Base-by-base conservation (phyloP, 2,329 filamentous ascomycete genomes). In the Fusarium circinatum region DNA sequence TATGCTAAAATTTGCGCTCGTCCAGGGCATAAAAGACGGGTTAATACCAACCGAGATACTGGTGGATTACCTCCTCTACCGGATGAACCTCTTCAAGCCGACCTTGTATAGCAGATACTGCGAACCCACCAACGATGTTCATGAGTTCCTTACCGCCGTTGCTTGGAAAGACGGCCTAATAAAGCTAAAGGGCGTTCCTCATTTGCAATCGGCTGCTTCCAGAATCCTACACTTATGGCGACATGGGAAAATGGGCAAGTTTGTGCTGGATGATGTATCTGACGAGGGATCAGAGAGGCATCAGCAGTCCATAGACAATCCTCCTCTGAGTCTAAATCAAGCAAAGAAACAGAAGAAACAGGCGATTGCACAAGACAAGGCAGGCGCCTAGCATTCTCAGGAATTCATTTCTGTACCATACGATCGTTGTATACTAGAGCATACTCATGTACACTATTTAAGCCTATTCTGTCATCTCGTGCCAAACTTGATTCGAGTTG, bases 1-100 rank as follows among this genome's bases (percentile, higher is more conserved):
- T 51, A 99, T 99, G 96, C 86, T 99, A 71, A 98, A 98, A 83
- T 89, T 99, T n/a, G 93, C 95, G 5, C 89, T 98, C 2, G 95
- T 94, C 58, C 94, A 96, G 26, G 94, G 93, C 81, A 94, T 99
- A 62, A 97, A 97, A 81, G 94, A 98, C 80, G 93, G 93, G 0
- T 88, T 98, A 42, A 91, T 99, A 60, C 88, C 92, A 4, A 88
- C 92, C 22, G 89, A 93, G 66, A 93, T 93, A 30, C 84, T 98
- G 17, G 95, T 93, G 39, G 96, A 99, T 80, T 99, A 98, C 81
- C 87, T 98, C 26, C 89, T 99, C 13, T 98, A 90, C 83, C 91
- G 91, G 62, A 86, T 98, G 65, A 99, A 99, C 80, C 83, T 87
- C 42, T 84, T 87, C 65, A 87, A 92, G 75, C 89, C 92, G 0